Conservation (phyloP, 352 stramenopile species). For the Globisporangium radiosum region DNA sequence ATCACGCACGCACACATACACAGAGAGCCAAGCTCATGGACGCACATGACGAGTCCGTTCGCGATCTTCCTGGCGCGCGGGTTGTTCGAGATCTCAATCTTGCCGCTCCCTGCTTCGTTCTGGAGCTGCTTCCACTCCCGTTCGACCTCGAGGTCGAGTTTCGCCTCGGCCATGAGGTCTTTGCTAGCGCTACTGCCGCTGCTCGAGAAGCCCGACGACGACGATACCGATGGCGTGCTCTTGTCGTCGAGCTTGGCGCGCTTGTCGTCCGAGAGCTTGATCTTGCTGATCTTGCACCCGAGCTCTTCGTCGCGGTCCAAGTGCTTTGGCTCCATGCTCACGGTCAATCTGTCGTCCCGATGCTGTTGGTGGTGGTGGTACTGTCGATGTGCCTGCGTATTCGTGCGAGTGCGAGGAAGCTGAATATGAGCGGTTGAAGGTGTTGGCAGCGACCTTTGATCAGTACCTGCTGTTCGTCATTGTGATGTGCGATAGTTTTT, state of each 20-base stretch:
- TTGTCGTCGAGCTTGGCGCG: conserved; percentile 37
- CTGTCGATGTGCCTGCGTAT: no score
- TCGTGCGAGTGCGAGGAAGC: no score
- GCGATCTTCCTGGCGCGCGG: conserved; percentile 59
- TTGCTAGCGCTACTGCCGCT: conserved; percentile 11
- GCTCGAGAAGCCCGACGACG: not conserved
- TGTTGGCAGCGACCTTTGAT: no score
- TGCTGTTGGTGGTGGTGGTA: not conserved
- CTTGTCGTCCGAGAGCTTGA: conserved; percentile 58
- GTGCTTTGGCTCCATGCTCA: conserved; percentile 61
- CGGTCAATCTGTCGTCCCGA: not conserved
- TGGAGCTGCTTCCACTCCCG: conserved; percentile 78
- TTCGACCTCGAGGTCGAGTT: conserved; percentile 77
- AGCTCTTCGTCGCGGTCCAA: conserved; percentile 50
- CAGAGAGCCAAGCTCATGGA: not conserved
- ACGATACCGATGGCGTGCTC: conserved; percentile 27
- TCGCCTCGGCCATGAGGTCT: conserved; percentile 51
- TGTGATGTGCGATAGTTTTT: no score
- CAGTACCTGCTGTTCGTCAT: no score
- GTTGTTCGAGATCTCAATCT: conserved; percentile 70
- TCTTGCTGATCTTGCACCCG: conserved; percentile 56
- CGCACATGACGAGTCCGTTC: conserved; percentile 69
- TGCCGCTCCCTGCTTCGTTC: conserved; percentile 37
- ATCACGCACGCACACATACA: not conserved
- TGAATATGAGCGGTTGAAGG: no score